Evolutionary conservation across 2,329 filamentous ascomycete genomes (phyloP).

Genomic region (Dryadomyces sulphureus): DNA sequence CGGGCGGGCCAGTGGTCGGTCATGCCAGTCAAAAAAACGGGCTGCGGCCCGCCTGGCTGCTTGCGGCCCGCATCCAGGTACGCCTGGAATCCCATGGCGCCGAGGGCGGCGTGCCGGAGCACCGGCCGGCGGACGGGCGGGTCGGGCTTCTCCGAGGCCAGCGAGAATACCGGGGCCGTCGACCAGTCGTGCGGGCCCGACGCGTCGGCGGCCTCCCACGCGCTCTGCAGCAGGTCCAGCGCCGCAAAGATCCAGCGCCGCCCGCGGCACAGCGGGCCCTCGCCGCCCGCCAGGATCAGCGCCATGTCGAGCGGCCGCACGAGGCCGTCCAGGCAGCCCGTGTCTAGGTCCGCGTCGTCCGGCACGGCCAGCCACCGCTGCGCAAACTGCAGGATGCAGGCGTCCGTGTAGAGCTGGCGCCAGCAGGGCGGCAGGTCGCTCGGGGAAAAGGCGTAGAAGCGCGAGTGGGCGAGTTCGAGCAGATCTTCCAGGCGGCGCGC

Average conservation of each 20-base stretch:
- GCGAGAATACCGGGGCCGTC: slow-evolving; percentile 1
- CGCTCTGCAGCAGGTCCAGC: slow-evolving; percentile 26
- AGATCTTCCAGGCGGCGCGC: slow-evolving; percentile 37
- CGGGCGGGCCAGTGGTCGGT: slow-evolving; percentile 65
- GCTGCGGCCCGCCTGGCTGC: slow-evolving; percentile 21
- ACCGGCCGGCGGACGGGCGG: slow-evolving; percentile 28
- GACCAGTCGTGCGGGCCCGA: slow-evolving; percentile 1
- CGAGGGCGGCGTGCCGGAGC: slow-evolving; percentile 26
- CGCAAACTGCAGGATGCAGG: slow-evolving; percentile 48
- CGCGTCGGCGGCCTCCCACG: slow-evolving; percentile 9
- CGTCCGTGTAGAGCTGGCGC: slow-evolving; percentile 58
- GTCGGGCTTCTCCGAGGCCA: slow-evolving; percentile 16
- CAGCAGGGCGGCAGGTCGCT: slow-evolving; percentile 52
- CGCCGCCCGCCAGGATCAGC: slow-evolving; percentile 58
- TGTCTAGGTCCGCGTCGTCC: neutral
- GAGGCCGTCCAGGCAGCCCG: slow-evolving; percentile 30
- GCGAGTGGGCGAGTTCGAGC: slow-evolving; percentile 43
- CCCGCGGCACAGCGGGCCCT: slow-evolving; percentile 31
- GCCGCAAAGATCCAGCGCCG: slow-evolving; percentile 34
- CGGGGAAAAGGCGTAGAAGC: slow-evolving; percentile 57
- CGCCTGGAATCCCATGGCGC: slow-evolving; percentile 44
- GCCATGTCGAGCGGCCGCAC: slow-evolving; percentile 60
- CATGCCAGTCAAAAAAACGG: slow-evolving; percentile 55
- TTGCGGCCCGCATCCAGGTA: slow-evolving; percentile 32
- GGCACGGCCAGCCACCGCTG: slow-evolving; percentile 3